phyloP scores from a whole-genome alignment of 352 stramenopile species.

The Phytophthora sojae region DNA sequence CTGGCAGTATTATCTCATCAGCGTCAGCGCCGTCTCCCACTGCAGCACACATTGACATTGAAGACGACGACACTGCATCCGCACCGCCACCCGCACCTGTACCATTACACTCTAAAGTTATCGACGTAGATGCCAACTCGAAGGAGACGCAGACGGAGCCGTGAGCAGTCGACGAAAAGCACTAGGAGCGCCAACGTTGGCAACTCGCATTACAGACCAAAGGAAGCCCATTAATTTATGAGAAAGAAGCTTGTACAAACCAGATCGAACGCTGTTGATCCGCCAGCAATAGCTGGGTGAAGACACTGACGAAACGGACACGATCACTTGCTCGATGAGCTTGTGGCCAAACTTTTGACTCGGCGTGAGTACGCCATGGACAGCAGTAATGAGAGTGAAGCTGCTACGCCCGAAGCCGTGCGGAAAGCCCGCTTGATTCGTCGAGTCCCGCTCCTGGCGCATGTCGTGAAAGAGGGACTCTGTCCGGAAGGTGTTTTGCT shows the following conservation, averaged over 20 bases:
- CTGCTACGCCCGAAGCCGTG: constrained; percentile 30
- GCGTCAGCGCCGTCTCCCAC: constrained; percentile 15
- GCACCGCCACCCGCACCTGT: constrained; percentile 3
- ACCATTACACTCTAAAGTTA: constrained; percentile 4
- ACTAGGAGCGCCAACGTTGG: constrained; percentile 19
- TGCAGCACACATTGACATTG: constrained; percentile 2
- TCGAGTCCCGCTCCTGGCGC: constrained; percentile 59
- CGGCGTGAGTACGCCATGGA: constrained; percentile 15
- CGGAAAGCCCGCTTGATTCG: constrained; percentile 59
- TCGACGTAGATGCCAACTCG: constrained; percentile 17
- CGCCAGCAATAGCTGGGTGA: constrained; percentile 25
- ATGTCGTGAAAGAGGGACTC: constrained; percentile 53
- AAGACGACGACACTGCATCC: constrained; percentile 9
- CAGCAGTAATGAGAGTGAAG: constrained; percentile 19
- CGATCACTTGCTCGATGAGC: constrained; percentile 8
- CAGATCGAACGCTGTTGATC: constrained; percentile 3
- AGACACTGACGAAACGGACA: constrained; percentile 21
- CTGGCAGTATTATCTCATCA: constrained; percentile 25
- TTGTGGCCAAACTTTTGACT: constrained; percentile 1
- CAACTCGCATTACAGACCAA: constrained; percentile 19
- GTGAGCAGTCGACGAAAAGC: constrained; percentile 24
- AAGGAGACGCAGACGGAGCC: constrained; percentile 28
- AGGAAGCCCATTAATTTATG: constrained; percentile 41
- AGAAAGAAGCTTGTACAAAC: constrained; percentile 25
- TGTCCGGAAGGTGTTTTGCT: constrained; percentile 57